Evolutionary conservation across 331 rosid species (phyloP).

Genomic region (Pyracantha coccinea): DNA sequence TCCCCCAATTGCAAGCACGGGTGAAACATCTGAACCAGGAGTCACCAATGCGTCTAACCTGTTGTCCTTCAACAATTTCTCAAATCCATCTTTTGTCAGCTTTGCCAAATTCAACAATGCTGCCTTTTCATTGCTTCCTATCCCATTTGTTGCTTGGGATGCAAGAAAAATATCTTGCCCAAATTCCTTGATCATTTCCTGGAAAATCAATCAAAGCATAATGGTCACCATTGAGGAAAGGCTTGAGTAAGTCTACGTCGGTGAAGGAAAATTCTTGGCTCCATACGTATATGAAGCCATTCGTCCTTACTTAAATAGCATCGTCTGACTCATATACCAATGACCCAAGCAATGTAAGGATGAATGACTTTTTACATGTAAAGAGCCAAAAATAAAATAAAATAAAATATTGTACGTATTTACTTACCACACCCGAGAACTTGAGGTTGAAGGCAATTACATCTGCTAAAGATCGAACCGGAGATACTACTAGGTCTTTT

Average conservation of each 20-base stretch:
- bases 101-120: slow-evolving; percentile 27
- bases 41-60: slow-evolving; percentile 55
- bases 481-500: slow-evolving; percentile 29
- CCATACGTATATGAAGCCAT: too few relatives aligned
- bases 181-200: slow-evolving; percentile 46
- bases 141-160: slow-evolving; percentile 42
- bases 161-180: slow-evolving; percentile 38
- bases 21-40: slow-evolving; percentile 10
- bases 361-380: too few relatives aligned
- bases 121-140: slow-evolving; percentile 16
- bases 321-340: too few relatives aligned
- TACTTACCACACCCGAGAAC: slow-evolving; percentile 29
- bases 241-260: too few relatives aligned
- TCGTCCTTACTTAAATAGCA: too few relatives aligned
- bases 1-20: slow-evolving; percentile 48
- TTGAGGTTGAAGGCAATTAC: slow-evolving; percentile 35
- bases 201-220: slow-evolving; percentile 1
- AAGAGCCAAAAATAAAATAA: too few relatives aligned
- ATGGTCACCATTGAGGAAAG: not conserved
- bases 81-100: slow-evolving; percentile 38
- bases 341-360: too few relatives aligned
- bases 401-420: not conserved
- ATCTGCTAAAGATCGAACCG: slow-evolving; percentile 31
- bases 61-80: slow-evolving; percentile 33
- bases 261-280: too few relatives aligned